Percentiles rank a stretch among this genome's conserved stretches.
Evolutionary conservation across 192 early-diverging fungal species (phyloP).

Genomic region (Gamsiella multidivaricata): DNA sequence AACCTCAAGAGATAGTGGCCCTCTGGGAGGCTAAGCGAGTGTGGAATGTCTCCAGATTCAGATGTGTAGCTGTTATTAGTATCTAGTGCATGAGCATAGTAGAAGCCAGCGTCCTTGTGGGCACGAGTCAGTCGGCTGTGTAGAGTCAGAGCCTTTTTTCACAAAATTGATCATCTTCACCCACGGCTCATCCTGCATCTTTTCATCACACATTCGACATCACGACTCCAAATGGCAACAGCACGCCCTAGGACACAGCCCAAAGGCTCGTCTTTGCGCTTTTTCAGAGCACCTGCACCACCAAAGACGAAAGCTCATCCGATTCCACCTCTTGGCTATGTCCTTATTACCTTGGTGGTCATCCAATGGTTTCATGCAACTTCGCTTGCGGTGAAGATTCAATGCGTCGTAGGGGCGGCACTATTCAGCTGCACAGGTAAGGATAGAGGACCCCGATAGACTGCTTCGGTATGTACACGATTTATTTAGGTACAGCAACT

Average conservation of each 20-base stretch:
- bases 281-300: conserved; percentile 31
- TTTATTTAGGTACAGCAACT: neutral
- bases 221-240: neutral
- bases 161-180: neutral
- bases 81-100: too few relatives aligned
- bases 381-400: conserved; percentile 44
- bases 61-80: conserved; percentile 17
- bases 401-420: conserved; percentile 42
- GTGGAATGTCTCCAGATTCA: conserved; percentile 10
- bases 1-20: conserved; percentile 6
- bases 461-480: neutral
- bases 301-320: conserved; percentile 40
- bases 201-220: neutral
- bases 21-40: neutral
- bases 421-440: conserved; percentile 48
- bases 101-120: too few relatives aligned
- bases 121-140: too few relatives aligned
- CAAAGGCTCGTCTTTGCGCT: conserved; percentile 24
- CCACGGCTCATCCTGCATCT: neutral
- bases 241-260: neutral
- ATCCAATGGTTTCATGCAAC: conserved; percentile 47
- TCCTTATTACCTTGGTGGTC: conserved; percentile 33
- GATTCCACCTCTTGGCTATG: conserved; percentile 39
- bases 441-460: too few relatives aligned
- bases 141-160: too few relatives aligned